Percentiles rank a stretch among this genome's conserved stretches.
Conservation (phyloP, 2,329 filamentous ascomycete genomes). For the Whalleya microplaca region DNA sequence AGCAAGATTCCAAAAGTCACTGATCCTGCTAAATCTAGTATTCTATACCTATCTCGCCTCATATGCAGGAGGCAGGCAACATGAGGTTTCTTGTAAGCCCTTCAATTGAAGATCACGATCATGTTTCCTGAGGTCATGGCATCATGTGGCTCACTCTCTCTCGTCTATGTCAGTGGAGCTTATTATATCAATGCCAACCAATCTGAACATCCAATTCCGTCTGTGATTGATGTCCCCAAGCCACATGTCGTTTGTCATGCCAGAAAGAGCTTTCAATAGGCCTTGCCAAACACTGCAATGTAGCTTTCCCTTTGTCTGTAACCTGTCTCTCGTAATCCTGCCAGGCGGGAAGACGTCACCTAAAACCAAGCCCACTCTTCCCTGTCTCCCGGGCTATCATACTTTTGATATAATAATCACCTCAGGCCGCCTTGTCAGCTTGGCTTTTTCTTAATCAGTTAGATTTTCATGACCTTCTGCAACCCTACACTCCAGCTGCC, state of each 20-base stretch:
- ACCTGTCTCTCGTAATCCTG: neutral
- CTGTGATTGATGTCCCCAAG: conserved; percentile 15
- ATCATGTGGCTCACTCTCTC: neutral
- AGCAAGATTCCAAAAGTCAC: conserved; percentile 1
- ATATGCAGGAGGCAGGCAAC: too few species aligned
- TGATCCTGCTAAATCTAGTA: conserved; percentile 7
- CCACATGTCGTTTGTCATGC: conserved; percentile 8
- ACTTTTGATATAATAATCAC: conserved; percentile 6
- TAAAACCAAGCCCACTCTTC: conserved; percentile 2
- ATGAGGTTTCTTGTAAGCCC: neutral
- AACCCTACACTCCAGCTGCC: conserved; percentile 9
- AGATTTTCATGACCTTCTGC: conserved; percentile 12
- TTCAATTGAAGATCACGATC: conserved; percentile 20
- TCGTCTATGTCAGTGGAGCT: conserved; percentile 1
- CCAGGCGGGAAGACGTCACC: conserved; percentile 25
- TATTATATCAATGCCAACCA: conserved; percentile 14
- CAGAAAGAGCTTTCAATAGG: conserved; percentile 10
- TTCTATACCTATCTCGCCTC: neutral
- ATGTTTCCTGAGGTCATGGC: neutral
- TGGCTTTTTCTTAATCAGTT: conserved; percentile 18
- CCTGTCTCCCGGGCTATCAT: conserved; percentile 1
- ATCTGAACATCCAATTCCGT: conserved; percentile 19
- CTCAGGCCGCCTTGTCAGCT: conserved; percentile 8
- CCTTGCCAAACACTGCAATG: conserved; percentile 7
- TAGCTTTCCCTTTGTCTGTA: neutral